phyloP scores from a whole-genome alignment of 163 green algal genomes.

The Scenedesmus sp. region DNA sequence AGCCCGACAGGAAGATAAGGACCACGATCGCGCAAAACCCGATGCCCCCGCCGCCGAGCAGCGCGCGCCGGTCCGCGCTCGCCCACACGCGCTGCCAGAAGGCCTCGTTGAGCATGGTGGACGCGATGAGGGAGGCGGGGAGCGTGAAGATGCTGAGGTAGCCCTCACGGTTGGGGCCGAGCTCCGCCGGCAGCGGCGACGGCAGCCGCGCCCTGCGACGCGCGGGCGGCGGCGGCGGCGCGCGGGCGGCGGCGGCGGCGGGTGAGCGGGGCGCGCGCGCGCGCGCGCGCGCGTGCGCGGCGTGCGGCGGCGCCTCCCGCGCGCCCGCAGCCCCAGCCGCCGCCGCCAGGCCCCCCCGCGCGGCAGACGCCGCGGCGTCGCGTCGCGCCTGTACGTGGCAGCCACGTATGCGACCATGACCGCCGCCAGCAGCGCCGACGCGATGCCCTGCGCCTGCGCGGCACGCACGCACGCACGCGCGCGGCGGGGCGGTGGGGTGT shows the following conservation, averaged over 20 bases:
- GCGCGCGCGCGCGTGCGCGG: too few species aligned
- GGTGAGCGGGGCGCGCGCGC: too few species aligned
- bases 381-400: constrained; percentile 51
- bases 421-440: constrained; percentile 55
- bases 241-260: too few species aligned
- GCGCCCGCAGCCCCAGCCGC: too few species aligned
- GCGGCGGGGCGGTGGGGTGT: too few species aligned
- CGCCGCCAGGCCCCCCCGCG: not conserved
- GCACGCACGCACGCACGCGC: too few species aligned
- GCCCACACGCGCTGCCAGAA: constrained; percentile 82
- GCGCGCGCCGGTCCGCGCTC: constrained; percentile 28
- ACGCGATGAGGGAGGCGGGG: constrained; percentile 66
- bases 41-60: constrained; percentile 60
- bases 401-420: constrained; percentile 69
- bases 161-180: constrained; percentile 54
- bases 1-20: constrained; percentile 74
- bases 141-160: constrained; percentile 72
- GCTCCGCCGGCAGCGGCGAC: constrained; percentile 29
- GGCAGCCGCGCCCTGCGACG: constrained; percentile 6
- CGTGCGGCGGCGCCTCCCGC: too few species aligned
- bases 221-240: too few species aligned
- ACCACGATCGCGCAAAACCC: constrained; percentile 58
- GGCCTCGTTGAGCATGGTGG: constrained; percentile 76
- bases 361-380: too few species aligned
- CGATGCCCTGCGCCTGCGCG: constrained; percentile 56